Evolutionary conservation across 805 yeast genomes (phyloP).

Genomic region (Ogataea pilisensis): DNA sequence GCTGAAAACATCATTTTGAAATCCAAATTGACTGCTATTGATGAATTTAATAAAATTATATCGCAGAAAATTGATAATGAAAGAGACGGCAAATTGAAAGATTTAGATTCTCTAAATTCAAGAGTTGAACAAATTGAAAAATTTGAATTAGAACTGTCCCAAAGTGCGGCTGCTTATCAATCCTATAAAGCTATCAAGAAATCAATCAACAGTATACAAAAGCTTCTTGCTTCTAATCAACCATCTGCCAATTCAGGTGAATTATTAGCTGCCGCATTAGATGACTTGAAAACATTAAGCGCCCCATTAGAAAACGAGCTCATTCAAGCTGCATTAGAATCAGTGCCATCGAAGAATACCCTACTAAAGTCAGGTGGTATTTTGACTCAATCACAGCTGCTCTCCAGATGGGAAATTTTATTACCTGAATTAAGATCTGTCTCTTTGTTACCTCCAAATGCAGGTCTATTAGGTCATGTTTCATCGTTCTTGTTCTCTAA

Average conservation of each 20-base stretch:
- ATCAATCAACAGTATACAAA: slow-evolving; percentile 39
- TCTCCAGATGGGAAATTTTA: slow-evolving; percentile 73
- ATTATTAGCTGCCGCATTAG: slow-evolving; percentile 41
- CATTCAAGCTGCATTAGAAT: slow-evolving; percentile 37
- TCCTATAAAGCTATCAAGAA: slow-evolving; percentile 40
- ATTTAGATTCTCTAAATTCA: slow-evolving; percentile 55
- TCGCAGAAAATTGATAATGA: slow-evolving; percentile 60
- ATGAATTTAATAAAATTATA: slow-evolving; percentile 58
- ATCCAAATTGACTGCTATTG: slow-evolving; percentile 64
- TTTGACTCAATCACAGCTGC: slow-evolving; percentile 71
- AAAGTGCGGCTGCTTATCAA: slow-evolving; percentile 36
- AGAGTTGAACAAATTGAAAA: slow-evolving; percentile 54
- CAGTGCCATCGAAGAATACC: slow-evolving; percentile 41
- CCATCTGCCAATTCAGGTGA: slow-evolving; percentile 40
- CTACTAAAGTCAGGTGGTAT: slow-evolving; percentile 49
- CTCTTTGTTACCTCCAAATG: slow-evolving; percentile 87
- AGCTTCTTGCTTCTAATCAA: slow-evolving; percentile 34
- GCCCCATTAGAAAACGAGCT: slow-evolving; percentile 33
- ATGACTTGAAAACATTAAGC: slow-evolving; percentile 35
- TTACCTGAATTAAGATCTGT: slow-evolving; percentile 86
- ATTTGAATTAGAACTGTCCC: slow-evolving; percentile 42
- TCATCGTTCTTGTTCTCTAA: slow-evolving; percentile 75
- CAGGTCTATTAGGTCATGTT: slow-evolving; percentile 90
- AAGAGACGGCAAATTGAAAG: slow-evolving; percentile 74
- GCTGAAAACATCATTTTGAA: slow-evolving; percentile 70